Percentiles rank a stretch among this genome's conserved stretches.
Evolutionary conservation across 2,329 filamentous ascomycete species (phyloP).

Genomic region (Apiospora pterosperma): DNA sequence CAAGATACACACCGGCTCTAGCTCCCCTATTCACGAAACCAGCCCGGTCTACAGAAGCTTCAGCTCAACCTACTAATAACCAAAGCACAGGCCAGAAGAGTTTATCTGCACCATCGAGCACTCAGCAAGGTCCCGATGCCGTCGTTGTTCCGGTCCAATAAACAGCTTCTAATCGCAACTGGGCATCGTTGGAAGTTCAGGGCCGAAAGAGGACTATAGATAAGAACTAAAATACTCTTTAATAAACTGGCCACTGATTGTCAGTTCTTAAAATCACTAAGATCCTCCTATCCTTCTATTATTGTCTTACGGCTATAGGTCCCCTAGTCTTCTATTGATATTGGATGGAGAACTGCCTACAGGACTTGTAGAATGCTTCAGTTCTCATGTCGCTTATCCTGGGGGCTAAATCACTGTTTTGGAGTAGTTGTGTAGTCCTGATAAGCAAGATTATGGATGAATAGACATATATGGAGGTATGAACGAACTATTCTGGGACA

Average conservation of each 20-base stretch:
- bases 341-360: background rate
- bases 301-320: background rate
- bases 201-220: background rate
- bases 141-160: background rate
- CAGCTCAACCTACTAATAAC: background rate
- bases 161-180: background rate
- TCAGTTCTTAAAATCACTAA: conserved; percentile 1
- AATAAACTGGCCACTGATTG: background rate
- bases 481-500: no score
- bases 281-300: background rate
- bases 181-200: background rate
- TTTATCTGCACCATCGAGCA: background rate
- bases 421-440: background rate
- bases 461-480: background rate
- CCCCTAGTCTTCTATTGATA: background rate
- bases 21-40: background rate
- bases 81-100: background rate
- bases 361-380: conserved; percentile 2
- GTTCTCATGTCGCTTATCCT: background rate
- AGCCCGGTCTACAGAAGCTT: background rate
- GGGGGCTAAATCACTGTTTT: background rate
- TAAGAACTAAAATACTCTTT: background rate
- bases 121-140: background rate
- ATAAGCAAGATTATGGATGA: background rate
- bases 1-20: background rate